Evolutionary conservation across 495 filamentous ascomycete genomes (phyloP).

Genomic region (Bryoglossum gracile): DNA sequence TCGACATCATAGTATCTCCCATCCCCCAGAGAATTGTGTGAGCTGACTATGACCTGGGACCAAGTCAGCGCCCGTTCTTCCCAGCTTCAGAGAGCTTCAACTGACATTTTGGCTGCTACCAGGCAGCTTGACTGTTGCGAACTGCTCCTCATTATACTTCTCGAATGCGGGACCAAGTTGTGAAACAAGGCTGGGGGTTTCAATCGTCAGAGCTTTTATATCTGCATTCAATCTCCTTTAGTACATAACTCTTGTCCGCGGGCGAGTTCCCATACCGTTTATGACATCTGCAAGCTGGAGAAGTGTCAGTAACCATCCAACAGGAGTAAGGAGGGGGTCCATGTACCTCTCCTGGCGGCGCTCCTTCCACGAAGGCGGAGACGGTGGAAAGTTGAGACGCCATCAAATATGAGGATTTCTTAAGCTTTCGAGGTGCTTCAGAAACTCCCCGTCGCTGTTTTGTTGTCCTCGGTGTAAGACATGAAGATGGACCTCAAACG

Average conservation of each 20-base stretch:
- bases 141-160: conserved; percentile 94
- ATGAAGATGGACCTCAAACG: too few relatives aligned
- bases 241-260: conserved; percentile 5
- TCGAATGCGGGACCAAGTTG: conserved; percentile 78
- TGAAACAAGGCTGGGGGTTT: conserved; percentile 57
- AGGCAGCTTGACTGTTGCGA: conserved; percentile 80
- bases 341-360: conserved; percentile 93
- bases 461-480: too few relatives aligned
- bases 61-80: conserved; percentile 5
- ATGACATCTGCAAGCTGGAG: conserved; percentile 80
- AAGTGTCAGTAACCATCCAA: conserved; percentile 21
- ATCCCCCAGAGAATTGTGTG: conserved; percentile 69
- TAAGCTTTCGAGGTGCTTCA: too few relatives aligned
- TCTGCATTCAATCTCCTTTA: conserved; percentile 43
- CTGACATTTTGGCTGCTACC: conserved; percentile 68
- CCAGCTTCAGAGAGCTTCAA: conserved; percentile 1
- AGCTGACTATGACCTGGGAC: conserved; percentile 72
- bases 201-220: conserved; percentile 75
- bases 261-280: conserved; percentile 52
- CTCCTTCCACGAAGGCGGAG: conserved; percentile 86
- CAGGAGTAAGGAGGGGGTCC: too few relatives aligned
- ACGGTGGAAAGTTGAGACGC: conserved; percentile 47
- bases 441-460: too few relatives aligned
- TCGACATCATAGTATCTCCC: conserved; percentile 85
- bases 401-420: too few relatives aligned